Evolutionary conservation across 345 rosid genomes (phyloP).

Genomic region (Punica granatum): DNA sequence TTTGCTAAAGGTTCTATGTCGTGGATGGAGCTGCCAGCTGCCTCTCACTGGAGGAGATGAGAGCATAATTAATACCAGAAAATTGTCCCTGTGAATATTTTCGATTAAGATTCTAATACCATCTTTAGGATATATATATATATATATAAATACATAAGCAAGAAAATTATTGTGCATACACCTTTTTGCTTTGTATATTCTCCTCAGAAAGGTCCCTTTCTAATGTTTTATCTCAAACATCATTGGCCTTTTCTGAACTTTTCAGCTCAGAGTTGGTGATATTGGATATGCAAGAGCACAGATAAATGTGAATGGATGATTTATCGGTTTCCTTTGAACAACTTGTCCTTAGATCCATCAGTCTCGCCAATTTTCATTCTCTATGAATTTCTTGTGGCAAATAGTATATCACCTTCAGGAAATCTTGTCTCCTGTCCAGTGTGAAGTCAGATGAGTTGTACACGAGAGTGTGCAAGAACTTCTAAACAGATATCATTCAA

Average conservation of each 20-base stretch:
- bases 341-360: neutral
- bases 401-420: neutral
- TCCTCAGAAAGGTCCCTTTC: neutral
- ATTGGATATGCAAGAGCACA: neutral
- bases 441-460: neutral
- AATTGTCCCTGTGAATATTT: constrained; percentile 3
- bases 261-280: neutral
- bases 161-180: neutral
- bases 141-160: no score
- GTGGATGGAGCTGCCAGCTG: constrained; percentile 21
- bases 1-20: constrained; percentile 12
- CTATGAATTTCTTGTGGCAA: neutral
- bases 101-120: neutral
- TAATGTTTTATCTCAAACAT: neutral
- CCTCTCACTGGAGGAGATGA: constrained; percentile 6
- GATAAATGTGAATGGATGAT: neutral
- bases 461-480: neutral
- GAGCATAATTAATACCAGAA: neutral
- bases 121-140: neutral
- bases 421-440: neutral
- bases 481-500: neutral
- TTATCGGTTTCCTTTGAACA: neutral
- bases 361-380: neutral
- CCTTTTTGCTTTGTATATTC: constrained; percentile 5
- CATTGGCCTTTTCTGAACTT: neutral